Base-by-base conservation (phyloP, 1,284 basidiomycete genomes). In the Agaricales sp. region DNA sequence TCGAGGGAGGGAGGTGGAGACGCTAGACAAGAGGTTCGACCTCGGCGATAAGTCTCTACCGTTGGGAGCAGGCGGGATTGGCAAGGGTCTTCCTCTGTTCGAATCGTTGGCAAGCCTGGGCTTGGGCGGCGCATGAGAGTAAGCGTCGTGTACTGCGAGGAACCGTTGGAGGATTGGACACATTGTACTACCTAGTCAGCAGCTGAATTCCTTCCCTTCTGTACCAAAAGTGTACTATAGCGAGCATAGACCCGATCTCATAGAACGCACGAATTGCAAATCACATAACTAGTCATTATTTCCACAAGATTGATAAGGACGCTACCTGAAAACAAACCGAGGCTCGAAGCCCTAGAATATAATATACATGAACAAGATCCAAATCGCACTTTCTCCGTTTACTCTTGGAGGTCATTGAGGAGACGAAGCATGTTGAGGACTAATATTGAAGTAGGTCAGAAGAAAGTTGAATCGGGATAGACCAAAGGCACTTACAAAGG, bases 401-500 rank as follows among this genome's bases (percentile, higher is more conserved):
- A 41, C 16, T 41, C 39, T 41, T 41, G 39, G 8, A 41, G 39
- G 19, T 41, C 39, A 16, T 41, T 41, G 39, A 92, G 62, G 50
- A 88, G 69, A 53, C 86, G 81, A 45, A 88, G 73, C 55, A 92
- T 84, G 61, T 74, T 84, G 56, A 92, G 66, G 75, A 92, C 80
- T 82, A 16, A 8, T 4, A 52, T 25, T 48, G 50, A 45, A 47
- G 46, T 25, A 47, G 18, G 43, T 50, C 43, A 45, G 45, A 53
- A 16, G 41, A n/a, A 0, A 3, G n/a, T 39, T 8, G 44, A 12
- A 44, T 49, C 19, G 20, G 43, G 43, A 30, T 44, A 23, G 18
- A 26, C 23, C 49, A 26, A 51, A 45, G 30, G n/a, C n/a, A 67
- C 79, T 64, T 64, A 82, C 80, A 92, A 48, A 92, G 75, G 59